phyloP scores from a whole-genome alignment of 179 eudicot genomes.

The Actinidia polygama region DNA sequence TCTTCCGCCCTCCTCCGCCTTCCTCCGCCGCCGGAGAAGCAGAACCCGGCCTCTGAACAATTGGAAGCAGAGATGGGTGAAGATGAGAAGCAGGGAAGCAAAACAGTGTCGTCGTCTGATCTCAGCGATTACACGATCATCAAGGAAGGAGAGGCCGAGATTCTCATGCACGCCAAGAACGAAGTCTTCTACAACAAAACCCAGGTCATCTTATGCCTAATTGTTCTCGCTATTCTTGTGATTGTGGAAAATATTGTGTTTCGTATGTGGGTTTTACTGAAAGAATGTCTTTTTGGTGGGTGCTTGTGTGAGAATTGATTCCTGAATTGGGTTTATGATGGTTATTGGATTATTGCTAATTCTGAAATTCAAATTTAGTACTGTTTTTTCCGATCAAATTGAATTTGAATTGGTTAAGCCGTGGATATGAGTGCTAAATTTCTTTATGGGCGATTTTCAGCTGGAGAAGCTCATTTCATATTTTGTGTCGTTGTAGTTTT shows the following conservation, averaged over 20 bases:
- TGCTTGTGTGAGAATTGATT: too few species aligned
- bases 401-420: background rate
- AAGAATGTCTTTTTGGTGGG: background rate
- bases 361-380: background rate
- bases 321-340: too few species aligned
- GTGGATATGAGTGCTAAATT: too few species aligned
- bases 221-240: background rate
- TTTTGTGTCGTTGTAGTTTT: too few species aligned
- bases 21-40: conserved; percentile 14
- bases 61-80: conserved; percentile 50
- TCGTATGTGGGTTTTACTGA: background rate
- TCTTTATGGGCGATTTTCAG: too few species aligned
- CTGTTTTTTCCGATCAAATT: background rate
- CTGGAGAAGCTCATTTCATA: too few species aligned
- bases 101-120: conserved; percentile 43
- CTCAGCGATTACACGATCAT: conserved; percentile 65
- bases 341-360: background rate
- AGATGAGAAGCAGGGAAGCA: conserved; percentile 35
- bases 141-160: conserved; percentile 98
- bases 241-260: background rate
- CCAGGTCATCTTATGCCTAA: conserved; percentile 54
- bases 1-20: background rate
- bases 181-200: conserved; percentile 92
- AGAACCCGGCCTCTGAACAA: background rate
- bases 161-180: conserved; percentile 87